phyloP scores from a whole-genome alignment of 2,329 filamentous ascomycete genomes.

The Chaetomiaceae sp. region DNA sequence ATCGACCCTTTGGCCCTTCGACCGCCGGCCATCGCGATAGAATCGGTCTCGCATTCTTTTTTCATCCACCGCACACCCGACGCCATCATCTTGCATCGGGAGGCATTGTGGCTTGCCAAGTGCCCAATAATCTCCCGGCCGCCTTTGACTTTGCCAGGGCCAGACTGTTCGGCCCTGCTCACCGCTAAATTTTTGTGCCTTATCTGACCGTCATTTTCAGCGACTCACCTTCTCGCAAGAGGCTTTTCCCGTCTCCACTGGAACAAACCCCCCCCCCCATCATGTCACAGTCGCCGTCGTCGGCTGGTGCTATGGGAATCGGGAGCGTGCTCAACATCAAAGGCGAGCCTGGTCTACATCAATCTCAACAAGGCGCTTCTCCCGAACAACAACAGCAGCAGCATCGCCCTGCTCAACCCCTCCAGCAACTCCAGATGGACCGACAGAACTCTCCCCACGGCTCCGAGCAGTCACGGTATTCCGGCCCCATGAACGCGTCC shows the following conservation, averaged over 20 bases:
- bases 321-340: conserved; percentile 50
- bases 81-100: not conserved
- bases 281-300: conserved; percentile 37
- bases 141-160: conserved; percentile 11
- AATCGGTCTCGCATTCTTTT: not conserved
- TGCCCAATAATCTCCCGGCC: conserved; percentile 6
- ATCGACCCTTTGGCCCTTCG: not conserved
- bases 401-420: conserved; percentile 22
- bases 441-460: conserved; percentile 55
- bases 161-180: conserved; percentile 15
- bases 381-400: conserved; percentile 25
- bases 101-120: conserved; percentile 17
- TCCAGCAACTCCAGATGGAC: conserved; percentile 38
- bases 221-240: not conserved
- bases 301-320: conserved; percentile 49
- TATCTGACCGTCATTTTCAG: conserved; percentile 13
- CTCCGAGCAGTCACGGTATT: conserved; percentile 55
- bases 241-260: not conserved
- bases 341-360: conserved; percentile 30
- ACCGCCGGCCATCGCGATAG: conserved; percentile 4
- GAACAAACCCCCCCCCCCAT: conserved; percentile 2
- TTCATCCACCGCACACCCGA: not conserved
- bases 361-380: conserved; percentile 18
- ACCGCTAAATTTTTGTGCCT: conserved; percentile 20
- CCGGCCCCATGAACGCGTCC: conserved; percentile 41